Percentiles rank a stretch among this genome's conserved stretches.
These are phyloP conservation scores for Aurifilum marmelostoma DNA, from an alignment of 2,329 filamentous ascomycete species.

Conservation along the genomic window DNA sequence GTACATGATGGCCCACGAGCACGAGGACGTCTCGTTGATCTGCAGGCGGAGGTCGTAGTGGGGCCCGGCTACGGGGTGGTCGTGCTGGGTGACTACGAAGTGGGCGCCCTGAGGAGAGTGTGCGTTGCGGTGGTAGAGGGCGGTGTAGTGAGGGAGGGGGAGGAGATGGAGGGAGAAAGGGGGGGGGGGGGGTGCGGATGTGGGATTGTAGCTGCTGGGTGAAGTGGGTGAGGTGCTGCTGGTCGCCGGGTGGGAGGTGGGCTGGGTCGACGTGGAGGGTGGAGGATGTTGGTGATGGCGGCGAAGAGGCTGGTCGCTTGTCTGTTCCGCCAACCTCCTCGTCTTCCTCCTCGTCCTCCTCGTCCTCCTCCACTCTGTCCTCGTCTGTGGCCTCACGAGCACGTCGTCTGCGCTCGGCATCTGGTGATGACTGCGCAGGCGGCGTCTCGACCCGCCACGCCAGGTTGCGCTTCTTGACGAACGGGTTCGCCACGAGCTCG, in stretches of 20 bases:
- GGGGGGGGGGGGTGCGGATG: conserved; percentile 33
- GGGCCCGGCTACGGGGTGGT: conserved; percentile 69
- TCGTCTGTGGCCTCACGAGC: background rate
- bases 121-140: conserved; percentile 42
- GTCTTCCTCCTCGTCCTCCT: background rate
- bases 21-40: conserved; percentile 68
- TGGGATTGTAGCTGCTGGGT: conserved; percentile 37
- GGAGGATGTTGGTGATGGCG: background rate
- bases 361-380: background rate
- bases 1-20: conserved; percentile 68
- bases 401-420: background rate
- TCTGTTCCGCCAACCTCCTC: background rate
- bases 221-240: conserved; percentile 44
- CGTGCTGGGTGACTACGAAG: conserved; percentile 75
- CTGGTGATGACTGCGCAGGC: background rate
- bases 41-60: conserved; percentile 73
- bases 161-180: conserved; percentile 38
- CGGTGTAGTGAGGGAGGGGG: conserved; percentile 40
- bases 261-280: background rate
- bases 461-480: conserved; percentile 52
- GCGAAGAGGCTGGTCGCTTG: background rate
- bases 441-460: conserved; percentile 38
- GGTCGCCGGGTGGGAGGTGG: background rate
- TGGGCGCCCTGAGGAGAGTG: conserved; percentile 47
- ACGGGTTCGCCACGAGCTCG: conserved; percentile 47